Conservation (phyloP, 139 green algal genomes). For the Dunaliella sp. region DNA sequence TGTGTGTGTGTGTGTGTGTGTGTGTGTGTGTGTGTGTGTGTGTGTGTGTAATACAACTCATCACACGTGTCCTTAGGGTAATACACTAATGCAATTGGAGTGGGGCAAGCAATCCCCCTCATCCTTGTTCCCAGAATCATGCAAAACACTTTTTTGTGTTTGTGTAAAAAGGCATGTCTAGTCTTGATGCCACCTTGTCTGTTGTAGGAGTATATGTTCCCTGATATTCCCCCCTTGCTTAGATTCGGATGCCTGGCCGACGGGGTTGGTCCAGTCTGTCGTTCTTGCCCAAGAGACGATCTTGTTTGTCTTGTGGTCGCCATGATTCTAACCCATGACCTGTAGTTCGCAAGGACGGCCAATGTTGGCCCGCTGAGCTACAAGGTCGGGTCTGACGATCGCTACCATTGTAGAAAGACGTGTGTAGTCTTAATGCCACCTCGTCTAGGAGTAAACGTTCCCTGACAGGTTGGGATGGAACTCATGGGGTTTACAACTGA, state of each 20-base stretch:
- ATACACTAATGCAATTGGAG: too few species aligned
- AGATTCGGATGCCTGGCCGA: too few species aligned
- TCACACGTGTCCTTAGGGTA: too few species aligned
- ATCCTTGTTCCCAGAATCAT: too few species aligned
- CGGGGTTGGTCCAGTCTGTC: too few species aligned
- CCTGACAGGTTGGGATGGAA: neutral
- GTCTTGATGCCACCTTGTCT: neutral
- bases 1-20: neutral
- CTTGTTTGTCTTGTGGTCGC: neutral
- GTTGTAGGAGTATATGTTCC: too few species aligned
- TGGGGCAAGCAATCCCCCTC: neutral
- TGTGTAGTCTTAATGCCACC: too few species aligned
- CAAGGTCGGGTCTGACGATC: neutral
- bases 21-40: neutral
- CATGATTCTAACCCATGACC: neutral
- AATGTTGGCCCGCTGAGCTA: neutral
- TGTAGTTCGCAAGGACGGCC: neutral
- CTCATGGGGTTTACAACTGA: neutral
- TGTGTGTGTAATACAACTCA: neutral
- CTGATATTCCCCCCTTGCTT: too few species aligned
- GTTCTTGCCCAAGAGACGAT: too few species aligned
- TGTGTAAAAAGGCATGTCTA: too few species aligned
- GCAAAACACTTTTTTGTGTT: too few species aligned
- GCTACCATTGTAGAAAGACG: neutral
- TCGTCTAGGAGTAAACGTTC: neutral